These are phyloP conservation scores for Pouteria campechiana DNA, from an alignment of 179 eudicot genomes.

Conservation along the genomic window DNA sequence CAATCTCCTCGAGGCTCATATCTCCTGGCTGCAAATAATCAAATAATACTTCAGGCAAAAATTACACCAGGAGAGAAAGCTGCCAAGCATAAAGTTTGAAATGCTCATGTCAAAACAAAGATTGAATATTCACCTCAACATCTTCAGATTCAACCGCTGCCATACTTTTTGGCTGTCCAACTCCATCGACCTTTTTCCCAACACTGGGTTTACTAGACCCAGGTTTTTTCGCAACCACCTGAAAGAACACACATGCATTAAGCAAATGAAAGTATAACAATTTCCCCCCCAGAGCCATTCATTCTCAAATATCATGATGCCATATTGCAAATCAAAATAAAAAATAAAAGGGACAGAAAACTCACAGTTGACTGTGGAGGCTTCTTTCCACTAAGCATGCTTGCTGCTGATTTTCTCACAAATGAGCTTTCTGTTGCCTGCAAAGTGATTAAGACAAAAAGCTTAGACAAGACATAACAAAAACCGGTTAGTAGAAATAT, in stretches of 20 bases:
- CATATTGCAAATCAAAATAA: neutral
- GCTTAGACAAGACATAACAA: too few species aligned
- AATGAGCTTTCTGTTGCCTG: slow-evolving; percentile 59
- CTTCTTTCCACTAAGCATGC: slow-evolving; percentile 96
- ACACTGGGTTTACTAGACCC: slow-evolving; percentile 44
- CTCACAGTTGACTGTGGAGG: slow-evolving; percentile 78
- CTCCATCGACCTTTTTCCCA: slow-evolving; percentile 64
- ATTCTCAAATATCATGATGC: neutral
- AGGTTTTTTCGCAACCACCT: slow-evolving; percentile 72
- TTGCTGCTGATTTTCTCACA: slow-evolving; percentile 79
- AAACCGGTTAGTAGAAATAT: too few species aligned
- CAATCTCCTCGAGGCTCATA: slow-evolving; percentile 96
- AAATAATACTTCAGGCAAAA: neutral
- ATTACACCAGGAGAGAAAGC: neutral
- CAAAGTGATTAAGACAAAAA: neutral
- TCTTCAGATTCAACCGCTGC: slow-evolving; percentile 77
- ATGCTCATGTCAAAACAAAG: neutral
- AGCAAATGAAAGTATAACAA: too few species aligned
- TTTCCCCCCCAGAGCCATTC: too few species aligned
- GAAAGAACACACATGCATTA: slow-evolving; percentile 1
- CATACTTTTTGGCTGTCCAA: slow-evolving; percentile 39
- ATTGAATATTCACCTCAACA: slow-evolving; percentile 73
- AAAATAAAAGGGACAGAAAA: slow-evolving; percentile 5
- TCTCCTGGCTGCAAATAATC: slow-evolving; percentile 68
- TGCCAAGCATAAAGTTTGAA: neutral